These are phyloP conservation scores for Fusarium odoratissimum DNA, from an alignment of 2,329 filamentous ascomycete genomes.

Conservation along the genomic window DNA sequence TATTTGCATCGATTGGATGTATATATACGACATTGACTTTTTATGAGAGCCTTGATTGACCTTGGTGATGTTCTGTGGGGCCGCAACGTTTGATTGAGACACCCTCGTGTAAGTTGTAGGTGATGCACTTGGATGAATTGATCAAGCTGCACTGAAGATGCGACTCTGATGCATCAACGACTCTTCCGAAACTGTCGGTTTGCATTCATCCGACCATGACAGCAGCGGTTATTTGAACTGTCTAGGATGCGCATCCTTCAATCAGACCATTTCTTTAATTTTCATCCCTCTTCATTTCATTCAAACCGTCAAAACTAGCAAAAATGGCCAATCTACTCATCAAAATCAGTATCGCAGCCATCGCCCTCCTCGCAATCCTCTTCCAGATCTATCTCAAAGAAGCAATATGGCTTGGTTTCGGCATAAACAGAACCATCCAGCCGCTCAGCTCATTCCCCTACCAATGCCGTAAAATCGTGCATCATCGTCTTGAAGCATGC, in stretches of 20 bases:
- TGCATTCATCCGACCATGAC: not conserved
- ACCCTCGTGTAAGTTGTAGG: not conserved
- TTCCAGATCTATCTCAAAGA: slow-evolving; percentile 42
- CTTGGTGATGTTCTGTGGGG: not conserved
- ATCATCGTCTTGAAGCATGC: slow-evolving; percentile 36
- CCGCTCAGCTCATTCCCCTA: slow-evolving; percentile 42
- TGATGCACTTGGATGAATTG: not conserved
- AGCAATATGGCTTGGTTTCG: slow-evolving; percentile 37
- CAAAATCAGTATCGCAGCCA: slow-evolving; percentile 31
- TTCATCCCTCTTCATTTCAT: too few species aligned
- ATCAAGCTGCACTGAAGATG: not conserved
- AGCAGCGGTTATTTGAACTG: fast-evolving
- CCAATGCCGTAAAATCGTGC: slow-evolving; percentile 38
- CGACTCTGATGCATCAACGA: fast-evolving
- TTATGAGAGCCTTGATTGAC: not conserved
- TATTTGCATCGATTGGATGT: not conserved
- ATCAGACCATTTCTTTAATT: too few species aligned
- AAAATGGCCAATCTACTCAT: slow-evolving; percentile 10
- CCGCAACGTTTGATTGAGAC: not conserved
- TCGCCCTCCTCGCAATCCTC: slow-evolving; percentile 23
- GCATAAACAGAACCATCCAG: slow-evolving; percentile 34
- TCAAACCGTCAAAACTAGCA: too few species aligned
- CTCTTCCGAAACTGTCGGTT: not conserved
- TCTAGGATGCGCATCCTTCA: not conserved
- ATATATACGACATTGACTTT: slow-evolving; percentile 12